Evolutionary conservation across 345 rosid genomes (phyloP).

Genomic region (thale cress (Arabidopsis thaliana)): TAIR10.1 NC_003074.8:10871501-10872000

Average conservation of each 20-base stretch:
- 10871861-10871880: conserved; percentile 34
- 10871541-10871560: background rate
- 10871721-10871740: conserved; percentile 53
- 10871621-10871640: conserved; percentile 19
- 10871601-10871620: background rate
- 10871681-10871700: conserved; percentile 14
- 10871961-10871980: conserved; percentile 14
- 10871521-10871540: conserved; percentile 27
- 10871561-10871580: no score
- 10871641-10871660: conserved; percentile 19
- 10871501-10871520: conserved; percentile 31
- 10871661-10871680: background rate
- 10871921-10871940: conserved; percentile 51
- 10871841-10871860: conserved; percentile 35
- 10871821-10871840: conserved; percentile 43
- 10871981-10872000: conserved; percentile 32
- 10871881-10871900: conserved; percentile 47
- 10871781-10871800: conserved; percentile 37
- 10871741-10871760: conserved; percentile 49
- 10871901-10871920: conserved; percentile 42
- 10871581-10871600: background rate
- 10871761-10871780: conserved; percentile 42
- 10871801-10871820: conserved; percentile 10
- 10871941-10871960: conserved; percentile 1
- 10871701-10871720: conserved; percentile 27